Percentiles rank a stretch among this genome's conserved stretches.
phyloP scores from a whole-genome alignment of 805 yeast genomes.

The Pichia cephalocereana region DNA sequence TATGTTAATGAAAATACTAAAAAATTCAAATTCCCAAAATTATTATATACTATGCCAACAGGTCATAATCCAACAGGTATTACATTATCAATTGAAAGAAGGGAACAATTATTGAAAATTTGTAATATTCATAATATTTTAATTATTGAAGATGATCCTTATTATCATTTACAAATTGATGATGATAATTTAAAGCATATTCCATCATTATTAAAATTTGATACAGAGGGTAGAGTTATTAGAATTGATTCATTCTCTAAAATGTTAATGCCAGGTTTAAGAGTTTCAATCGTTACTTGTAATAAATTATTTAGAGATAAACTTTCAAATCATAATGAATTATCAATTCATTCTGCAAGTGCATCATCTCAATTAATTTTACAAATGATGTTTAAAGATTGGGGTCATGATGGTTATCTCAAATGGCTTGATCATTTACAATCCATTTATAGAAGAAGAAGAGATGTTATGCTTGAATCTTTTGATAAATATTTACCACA shows the following conservation, averaged over 20 bases:
- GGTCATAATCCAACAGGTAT: slow-evolving; percentile 87
- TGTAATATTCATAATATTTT: slow-evolving; percentile 61
- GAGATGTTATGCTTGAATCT: slow-evolving; percentile 48
- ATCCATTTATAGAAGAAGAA: slow-evolving; percentile 51
- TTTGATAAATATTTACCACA: slow-evolving; percentile 38
- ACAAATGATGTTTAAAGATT: slow-evolving; percentile 48
- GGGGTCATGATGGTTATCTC: slow-evolving; percentile 54
- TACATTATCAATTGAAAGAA: slow-evolving; percentile 48
- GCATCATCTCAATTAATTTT: slow-evolving; percentile 62
- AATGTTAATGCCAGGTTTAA: slow-evolving; percentile 67
- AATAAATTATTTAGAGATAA: slow-evolving; percentile 47
- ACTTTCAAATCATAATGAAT: slow-evolving; percentile 52
- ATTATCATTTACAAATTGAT: slow-evolving; percentile 63
- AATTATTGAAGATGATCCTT: slow-evolving; percentile 81
- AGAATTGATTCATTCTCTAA: slow-evolving; percentile 75
- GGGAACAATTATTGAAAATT: slow-evolving; percentile 47
- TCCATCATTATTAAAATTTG: slow-evolving; percentile 61
- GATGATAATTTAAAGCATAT: slow-evolving; percentile 34
- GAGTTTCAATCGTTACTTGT: slow-evolving; percentile 68
- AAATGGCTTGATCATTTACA: slow-evolving; percentile 64
- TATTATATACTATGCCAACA: slow-evolving; percentile 62
- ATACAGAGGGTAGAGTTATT: slow-evolving; percentile 68
- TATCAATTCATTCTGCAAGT: slow-evolving; percentile 62
- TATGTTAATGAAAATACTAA: slow-evolving; percentile 34
- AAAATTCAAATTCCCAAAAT: slow-evolving; percentile 36